Evolutionary conservation across 257 asterid species (phyloP), one percentile per base, ranked within the genome.

Genomic region (Mitragyna speciosa): DNA sequence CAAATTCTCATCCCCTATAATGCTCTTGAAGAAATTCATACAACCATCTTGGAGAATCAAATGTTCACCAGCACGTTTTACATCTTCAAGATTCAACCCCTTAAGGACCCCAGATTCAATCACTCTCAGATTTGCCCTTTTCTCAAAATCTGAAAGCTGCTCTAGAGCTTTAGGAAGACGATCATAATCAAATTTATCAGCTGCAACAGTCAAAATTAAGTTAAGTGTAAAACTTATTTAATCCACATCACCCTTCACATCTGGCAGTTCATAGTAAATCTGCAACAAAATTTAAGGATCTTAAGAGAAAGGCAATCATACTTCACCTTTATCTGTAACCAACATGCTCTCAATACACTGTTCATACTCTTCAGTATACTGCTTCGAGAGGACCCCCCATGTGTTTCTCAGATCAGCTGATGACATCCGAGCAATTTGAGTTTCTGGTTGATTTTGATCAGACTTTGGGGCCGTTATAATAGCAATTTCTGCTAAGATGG

Each of bases 401-500:
- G 89, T 84, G 49, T 85, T 89, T 82, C 91, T 89, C 83, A 92
- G 83, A 74, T 90, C 93, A 81, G 86, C 88, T 4, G 96, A 90
- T 61, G 90, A 84, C 92, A 90, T 91, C 82, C 90, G 89, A 82
- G 85, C 85, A 87, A 88, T 86, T 85, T 86, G 93, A 81, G 77
- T 86, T 85, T 82, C 96, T 78, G 86, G 79, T 77, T 87, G 89
- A 73, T 22, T 81, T 82, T 85, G 92, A 83, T 85, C 93, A 63
- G 87, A 82, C 82, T 91, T 93, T 81, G 92, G 91, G 72, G 96
- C 97, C 43, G 93, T 89, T 70, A 84, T 47, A 41, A 92, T 91
- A 22, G 96, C 94, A 83, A 96, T 86, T 89, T 92, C 94, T 43
- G 98, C 98, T 90, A 96, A 89, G 69, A 96, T 85, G 47, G 98